These are phyloP conservation scores for Talaromyces nanjingensis DNA, from an alignment of 495 filamentous ascomycete genomes.

Conservation along the genomic window DNA sequence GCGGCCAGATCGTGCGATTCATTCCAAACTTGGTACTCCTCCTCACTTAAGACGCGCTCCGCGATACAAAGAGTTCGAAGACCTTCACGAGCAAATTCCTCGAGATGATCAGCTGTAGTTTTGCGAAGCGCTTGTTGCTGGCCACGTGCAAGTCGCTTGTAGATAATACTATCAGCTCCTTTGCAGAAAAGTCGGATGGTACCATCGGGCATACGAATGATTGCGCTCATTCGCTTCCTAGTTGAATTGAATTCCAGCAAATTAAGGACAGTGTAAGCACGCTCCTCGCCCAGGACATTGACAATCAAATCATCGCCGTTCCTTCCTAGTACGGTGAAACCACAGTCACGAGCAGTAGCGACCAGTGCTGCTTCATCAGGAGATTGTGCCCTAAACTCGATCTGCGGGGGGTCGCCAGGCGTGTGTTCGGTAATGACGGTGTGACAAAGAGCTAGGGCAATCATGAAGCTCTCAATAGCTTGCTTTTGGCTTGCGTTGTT, in stretches of 20 bases:
- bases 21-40: constrained; percentile 82
- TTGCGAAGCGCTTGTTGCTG: constrained; percentile 78
- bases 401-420: constrained; percentile 80
- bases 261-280: constrained; percentile 80
- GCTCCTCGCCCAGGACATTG: constrained; percentile 81
- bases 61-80: constrained; percentile 93
- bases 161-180: constrained; percentile 95
- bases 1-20: constrained; percentile 83
- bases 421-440: constrained; percentile 89
- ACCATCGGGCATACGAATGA: constrained; percentile 92
- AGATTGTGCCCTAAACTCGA: constrained; percentile 95
- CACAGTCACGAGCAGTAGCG: constrained; percentile 88
- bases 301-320: constrained; percentile 70
- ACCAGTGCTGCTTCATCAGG: constrained; percentile 96
- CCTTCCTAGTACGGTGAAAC: constrained; percentile 88
- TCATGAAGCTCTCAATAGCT: constrained; percentile 86
- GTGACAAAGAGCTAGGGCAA: constrained; percentile 90
- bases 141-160: constrained; percentile 78
- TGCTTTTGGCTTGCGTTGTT: constrained; percentile 64
- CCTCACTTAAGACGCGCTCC: constrained; percentile 72
- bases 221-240: constrained; percentile 96
- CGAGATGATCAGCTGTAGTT: constrained; percentile 85
- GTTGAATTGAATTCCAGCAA: constrained; percentile 97
- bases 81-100: constrained; percentile 94
- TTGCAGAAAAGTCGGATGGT: constrained; percentile 94